Base-by-base conservation (phyloP, 2,329 filamentous ascomycete genomes). In the Fusarium sp. region DNA sequence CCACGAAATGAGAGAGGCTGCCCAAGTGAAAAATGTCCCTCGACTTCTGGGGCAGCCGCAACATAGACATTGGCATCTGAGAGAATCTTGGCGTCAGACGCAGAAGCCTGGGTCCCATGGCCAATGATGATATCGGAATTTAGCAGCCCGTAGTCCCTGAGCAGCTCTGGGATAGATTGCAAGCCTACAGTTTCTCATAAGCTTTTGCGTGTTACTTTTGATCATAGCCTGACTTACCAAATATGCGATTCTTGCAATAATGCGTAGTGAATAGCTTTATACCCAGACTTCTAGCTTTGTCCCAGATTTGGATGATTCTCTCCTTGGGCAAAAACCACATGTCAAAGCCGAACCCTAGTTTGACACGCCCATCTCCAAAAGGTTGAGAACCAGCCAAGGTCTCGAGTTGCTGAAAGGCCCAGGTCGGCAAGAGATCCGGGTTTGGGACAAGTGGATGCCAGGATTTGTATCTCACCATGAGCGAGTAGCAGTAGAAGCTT, bases 251-350 rank as follows among this genome's bases (percentile, higher is more conserved):
- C 33, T 58, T 58, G 35, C 41, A 49, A 44, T 63, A 63, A 35
- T 63, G 60, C 23, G 54, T 39, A 1, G 54, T 63, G 18, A 63
- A 54, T n/a, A 63, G 47, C 37, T 58, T 63, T 21, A 58, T 57
- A 4, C 60, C 54, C 18, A 48, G 24, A 15, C 21, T 23, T 5
- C 37, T 42, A 13, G 41, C 20, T 18, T 9, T 10, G 15, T 28
- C 11, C 18, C 24, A 46, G 28, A 46, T 31, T 8, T 18, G 13
- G 8, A 46, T 20, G 28, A 46, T 18, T 13, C 11, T 28, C 18
- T 44, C 42, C 15, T 28, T 28, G 8, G 42, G 42, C 15, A 44
- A 23, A 16, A 44, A 44, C 42, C 42, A 44, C 39, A 42, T 26
- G 9, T 26, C 26, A 9, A 26, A 26, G 26, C 26, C 26, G 26